phyloP scores from a whole-genome alignment of 2,329 filamentous ascomycete genomes.

The Pseudocercospora fijiensis region DNA sequence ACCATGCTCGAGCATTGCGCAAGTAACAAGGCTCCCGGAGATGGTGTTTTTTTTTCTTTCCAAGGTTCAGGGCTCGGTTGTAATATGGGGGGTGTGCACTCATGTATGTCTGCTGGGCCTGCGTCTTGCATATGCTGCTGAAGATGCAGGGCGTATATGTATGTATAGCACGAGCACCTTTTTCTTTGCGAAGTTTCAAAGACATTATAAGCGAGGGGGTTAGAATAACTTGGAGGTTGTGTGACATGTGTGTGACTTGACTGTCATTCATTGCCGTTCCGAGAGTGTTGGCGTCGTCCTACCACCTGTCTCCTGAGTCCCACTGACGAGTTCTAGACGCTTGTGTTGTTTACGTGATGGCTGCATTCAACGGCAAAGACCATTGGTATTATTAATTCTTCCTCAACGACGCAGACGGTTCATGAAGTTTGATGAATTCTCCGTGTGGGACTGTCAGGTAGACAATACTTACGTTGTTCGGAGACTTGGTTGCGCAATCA shows the following conservation, averaged over 20 bases:
- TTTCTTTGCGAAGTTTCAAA: background rate
- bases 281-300: background rate
- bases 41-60: background rate
- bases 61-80: background rate
- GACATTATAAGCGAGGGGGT: background rate
- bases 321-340: background rate
- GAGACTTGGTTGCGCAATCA: conserved; percentile 12
- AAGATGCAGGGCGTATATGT: background rate
- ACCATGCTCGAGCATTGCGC: background rate
- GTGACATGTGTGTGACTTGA: background rate
- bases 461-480: conserved; percentile 4
- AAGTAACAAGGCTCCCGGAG: background rate
- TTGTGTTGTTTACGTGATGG: background rate
- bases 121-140: background rate
- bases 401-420: background rate
- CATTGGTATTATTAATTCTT: background rate
- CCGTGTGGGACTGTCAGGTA: background rate
- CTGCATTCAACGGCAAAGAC: background rate
- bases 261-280: background rate
- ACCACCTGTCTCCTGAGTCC: background rate
- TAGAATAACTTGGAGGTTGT: too few species aligned
- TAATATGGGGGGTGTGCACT: too few species aligned
- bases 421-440: background rate
- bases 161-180: background rate
- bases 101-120: too few species aligned